Evolutionary conservation across 2,329 filamentous ascomycete species (phyloP), one percentile per base, ranked within the genome.

Genomic region (Lecanosticta acicola): DNA sequence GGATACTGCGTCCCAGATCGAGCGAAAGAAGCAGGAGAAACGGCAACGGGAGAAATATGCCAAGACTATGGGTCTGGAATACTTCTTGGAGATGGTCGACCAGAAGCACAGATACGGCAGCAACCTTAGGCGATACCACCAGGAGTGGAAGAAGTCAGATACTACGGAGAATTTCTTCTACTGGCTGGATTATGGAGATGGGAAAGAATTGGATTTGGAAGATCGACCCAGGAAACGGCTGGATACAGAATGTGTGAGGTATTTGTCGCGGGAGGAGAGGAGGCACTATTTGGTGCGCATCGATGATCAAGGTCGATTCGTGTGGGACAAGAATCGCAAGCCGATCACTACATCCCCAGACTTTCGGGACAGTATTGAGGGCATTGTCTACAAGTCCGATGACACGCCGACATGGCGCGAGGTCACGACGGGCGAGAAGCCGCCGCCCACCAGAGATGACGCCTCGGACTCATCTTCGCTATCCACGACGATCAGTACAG

Each of bases 121-220:
- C 43, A 94, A 93, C 56, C 67, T 95, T 41, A 76, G 85, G 24
- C 77, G 79, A 24, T 96, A 95, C 58, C 90, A 96, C 60, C 79
- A 81, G 48, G 80, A 85, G 54, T 96, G 90, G 90, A 88, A 88
- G 65, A 79, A 77, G 49, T 73, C 80, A 1, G 73, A 85, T 20
- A 91, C 87, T 0, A 78, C 81, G 3, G 84, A 95, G 63, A 94
- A 93, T 62, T 96, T 90, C 74, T 95, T 95, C 65, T 91, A 89
- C 68, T 95, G 90, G 89, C 73, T 95, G 1, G 90, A 96, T 62
- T 75, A 85, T 48, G 90, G 90, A 3, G 83, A 83, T 39, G 90
- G 90, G 0, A 80, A 73, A 55, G 66, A 77, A 32, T 63, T 93
- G 35, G 84, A 91, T 52, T 70, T 91, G 10, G 76, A 80, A 3